Percentiles rank a stretch among this genome's conserved stretches.
Conservation (phyloP, 1,139 yeast species). For the Debaryomycetaceae sp. region DNA sequence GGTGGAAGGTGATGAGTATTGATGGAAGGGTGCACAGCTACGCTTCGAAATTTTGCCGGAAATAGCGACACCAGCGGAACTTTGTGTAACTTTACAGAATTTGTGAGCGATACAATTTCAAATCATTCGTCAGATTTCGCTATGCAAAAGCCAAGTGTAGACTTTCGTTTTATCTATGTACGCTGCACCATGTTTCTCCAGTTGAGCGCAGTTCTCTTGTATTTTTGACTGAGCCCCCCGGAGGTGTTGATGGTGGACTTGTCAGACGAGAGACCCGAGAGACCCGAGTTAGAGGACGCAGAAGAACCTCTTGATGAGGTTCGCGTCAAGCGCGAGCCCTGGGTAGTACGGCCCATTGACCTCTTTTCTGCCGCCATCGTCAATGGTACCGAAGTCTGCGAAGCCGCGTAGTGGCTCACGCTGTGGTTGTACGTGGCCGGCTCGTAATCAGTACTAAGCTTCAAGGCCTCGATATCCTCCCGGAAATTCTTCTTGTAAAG, state of each 20-base stretch:
- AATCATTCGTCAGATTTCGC: no score
- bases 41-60: no score
- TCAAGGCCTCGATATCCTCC: conserved; percentile 51
- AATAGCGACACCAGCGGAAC: no score
- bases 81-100: no score
- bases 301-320: conserved; percentile 29
- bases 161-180: not conserved
- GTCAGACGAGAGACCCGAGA: conserved; percentile 22
- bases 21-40: no score
- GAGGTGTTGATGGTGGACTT: conserved; percentile 11
- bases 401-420: conserved; percentile 15
- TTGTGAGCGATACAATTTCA: no score
- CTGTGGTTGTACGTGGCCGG: conserved; percentile 22
- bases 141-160: not conserved
- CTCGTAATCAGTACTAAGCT: conserved; percentile 32
- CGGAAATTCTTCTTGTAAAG: conserved; percentile 66
- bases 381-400: conserved; percentile 9
- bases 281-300: conserved; percentile 26
- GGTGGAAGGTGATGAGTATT: no score
- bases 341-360: conserved; percentile 13
- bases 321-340: conserved; percentile 25
- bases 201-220: conserved; percentile 44
- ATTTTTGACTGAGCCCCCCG: conserved; percentile 14
- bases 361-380: conserved; percentile 16
- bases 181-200: conserved; percentile 32